Evolutionary conservation across 2,329 filamentous ascomycete species (phyloP).

Genomic region (Claviceps capensis): DNA sequence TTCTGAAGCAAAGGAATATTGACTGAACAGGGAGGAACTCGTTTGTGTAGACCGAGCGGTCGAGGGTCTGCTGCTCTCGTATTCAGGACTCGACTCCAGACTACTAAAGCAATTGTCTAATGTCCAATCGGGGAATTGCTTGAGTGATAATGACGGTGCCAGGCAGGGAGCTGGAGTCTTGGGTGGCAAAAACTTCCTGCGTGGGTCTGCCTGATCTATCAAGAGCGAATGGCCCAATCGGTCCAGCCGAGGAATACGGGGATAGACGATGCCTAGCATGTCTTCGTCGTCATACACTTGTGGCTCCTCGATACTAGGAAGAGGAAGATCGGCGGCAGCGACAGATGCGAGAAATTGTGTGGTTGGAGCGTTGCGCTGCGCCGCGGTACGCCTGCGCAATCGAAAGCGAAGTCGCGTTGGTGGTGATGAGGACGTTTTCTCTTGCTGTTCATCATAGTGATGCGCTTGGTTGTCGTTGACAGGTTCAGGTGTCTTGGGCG

Average conservation of each 20-base stretch:
- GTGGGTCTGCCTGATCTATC: conserved; percentile 18
- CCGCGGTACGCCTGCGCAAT: conserved; percentile 39
- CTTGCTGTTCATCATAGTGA: not conserved
- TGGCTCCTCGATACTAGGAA: conserved; percentile 50
- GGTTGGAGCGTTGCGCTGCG: conserved; percentile 42
- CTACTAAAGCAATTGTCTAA: conserved; percentile 42
- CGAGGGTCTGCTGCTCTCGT: conserved; percentile 45
- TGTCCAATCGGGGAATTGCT: conserved; percentile 44
- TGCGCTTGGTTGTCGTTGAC: conserved; percentile 20
- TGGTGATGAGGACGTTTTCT: conserved; percentile 28
- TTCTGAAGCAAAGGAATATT: conserved; percentile 41
- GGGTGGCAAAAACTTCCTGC: conserved; percentile 37
- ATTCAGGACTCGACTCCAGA: conserved; percentile 44
- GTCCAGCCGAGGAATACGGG: conserved; percentile 20
- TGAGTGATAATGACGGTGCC: conserved; percentile 28
- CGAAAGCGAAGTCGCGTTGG: conserved; percentile 35
- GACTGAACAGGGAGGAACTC: conserved; percentile 42
- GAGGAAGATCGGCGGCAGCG: conserved; percentile 48
- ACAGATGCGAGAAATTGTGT: conserved; percentile 55
- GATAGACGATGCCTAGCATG: conserved; percentile 24
- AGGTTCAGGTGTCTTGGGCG: conserved; percentile 41
- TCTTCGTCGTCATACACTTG: conserved; percentile 28
- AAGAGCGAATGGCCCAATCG: conserved; percentile 19
- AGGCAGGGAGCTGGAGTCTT: conserved; percentile 42
- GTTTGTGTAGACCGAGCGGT: conserved; percentile 47